Evolutionary conservation across 2,329 filamentous ascomycete genomes (phyloP), one percentile per base, ranked within the genome.

Genomic region (Hypoxylon sp.): DNA sequence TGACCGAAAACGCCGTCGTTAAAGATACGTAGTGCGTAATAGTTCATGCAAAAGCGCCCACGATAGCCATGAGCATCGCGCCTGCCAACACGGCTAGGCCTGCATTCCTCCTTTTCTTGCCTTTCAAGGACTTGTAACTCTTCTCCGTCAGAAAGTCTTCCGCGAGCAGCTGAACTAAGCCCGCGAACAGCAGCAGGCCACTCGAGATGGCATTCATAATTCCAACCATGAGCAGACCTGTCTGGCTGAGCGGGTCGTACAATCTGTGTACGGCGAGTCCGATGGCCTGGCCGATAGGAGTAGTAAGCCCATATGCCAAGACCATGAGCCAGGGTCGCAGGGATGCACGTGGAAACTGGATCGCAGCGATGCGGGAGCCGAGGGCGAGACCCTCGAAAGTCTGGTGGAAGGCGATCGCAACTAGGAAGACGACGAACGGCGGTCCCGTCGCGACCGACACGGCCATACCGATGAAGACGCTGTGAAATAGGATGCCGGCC

Each of bases 341-440:
- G 0, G 92, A 95, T 2, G 86, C 86, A 20, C 86, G 86, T 0
- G 92, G 88, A 76, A 98, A 97, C 78, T 91, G 89, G 30, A 97
- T 89, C 8, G 92, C 91, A 0, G 93, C 92, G 74, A 97, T 97
- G 64, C 94, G 91, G 48, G 92, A 92, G 6, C 94, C 94, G 3
- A 97, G 87, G 0, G 94, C 94, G 13, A 97, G 89, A 1, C 94
- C 94, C 81, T 97, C 94, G 72, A 97, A 97, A 0, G 92, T 94
- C 81, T 97, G 92, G 76, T 96, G 93, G 80, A 95, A 95, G 71
- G 88, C 89, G 69, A 96, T 94, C 55, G 93, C 93, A 31, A 95
- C 85, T 0, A 96, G 84, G 70, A 96, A 92, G 11, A 95, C 91
- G 46, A 93, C 84, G 76, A 96, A 96, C 0, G 91, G 89, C 0